phyloP scores from a whole-genome alignment of 2,329 filamentous ascomycete species.

The Ophiobolus disseminans region DNA sequence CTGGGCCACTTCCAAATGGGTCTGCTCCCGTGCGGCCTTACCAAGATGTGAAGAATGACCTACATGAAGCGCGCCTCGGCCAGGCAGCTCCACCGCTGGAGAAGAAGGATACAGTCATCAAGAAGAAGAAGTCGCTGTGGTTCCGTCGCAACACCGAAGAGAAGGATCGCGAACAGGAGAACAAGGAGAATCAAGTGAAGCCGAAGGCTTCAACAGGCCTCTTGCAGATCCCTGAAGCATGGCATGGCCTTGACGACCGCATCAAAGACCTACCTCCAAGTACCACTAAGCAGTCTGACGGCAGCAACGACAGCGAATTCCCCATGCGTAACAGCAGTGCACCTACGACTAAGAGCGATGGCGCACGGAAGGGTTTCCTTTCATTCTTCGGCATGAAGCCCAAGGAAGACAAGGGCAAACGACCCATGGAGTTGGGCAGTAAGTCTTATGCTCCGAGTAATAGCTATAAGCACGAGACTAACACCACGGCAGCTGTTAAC shows the following conservation, averaged over 20 bases:
- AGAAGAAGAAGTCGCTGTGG: slow-evolving; percentile 58
- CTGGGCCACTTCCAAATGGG: slow-evolving; percentile 16
- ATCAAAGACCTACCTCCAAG: slow-evolving; percentile 28
- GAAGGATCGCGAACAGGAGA: slow-evolving; percentile 36
- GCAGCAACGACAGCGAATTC: slow-evolving; percentile 51
- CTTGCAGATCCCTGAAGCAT: slow-evolving; percentile 44
- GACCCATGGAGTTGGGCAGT: slow-evolving; percentile 48
- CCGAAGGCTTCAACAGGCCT: slow-evolving; percentile 34
- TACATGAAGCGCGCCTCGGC: slow-evolving; percentile 24
- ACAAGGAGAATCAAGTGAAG: slow-evolving; percentile 35
- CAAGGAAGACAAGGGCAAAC: slow-evolving; percentile 48
- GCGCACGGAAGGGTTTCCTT: slow-evolving; percentile 54
- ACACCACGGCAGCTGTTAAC: slow-evolving; percentile 27
- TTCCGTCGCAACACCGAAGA: slow-evolving; percentile 49
- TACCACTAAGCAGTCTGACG: slow-evolving; percentile 29
- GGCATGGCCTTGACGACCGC: slow-evolving; percentile 47
- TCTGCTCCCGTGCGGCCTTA: slow-evolving; percentile 25
- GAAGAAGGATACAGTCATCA: slow-evolving; percentile 37
- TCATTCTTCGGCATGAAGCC: slow-evolving; percentile 62
- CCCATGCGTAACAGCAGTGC: slow-evolving; percentile 49
- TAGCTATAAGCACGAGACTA: slow-evolving; percentile 8
- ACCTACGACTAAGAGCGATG: slow-evolving; percentile 48
- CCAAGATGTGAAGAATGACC: slow-evolving; percentile 27
- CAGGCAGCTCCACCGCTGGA: slow-evolving; percentile 15
- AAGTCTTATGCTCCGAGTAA: slow-evolving; percentile 20